Base-by-base conservation (phyloP, 257 asterid genomes). In the Nicotiana undulata region DNA sequence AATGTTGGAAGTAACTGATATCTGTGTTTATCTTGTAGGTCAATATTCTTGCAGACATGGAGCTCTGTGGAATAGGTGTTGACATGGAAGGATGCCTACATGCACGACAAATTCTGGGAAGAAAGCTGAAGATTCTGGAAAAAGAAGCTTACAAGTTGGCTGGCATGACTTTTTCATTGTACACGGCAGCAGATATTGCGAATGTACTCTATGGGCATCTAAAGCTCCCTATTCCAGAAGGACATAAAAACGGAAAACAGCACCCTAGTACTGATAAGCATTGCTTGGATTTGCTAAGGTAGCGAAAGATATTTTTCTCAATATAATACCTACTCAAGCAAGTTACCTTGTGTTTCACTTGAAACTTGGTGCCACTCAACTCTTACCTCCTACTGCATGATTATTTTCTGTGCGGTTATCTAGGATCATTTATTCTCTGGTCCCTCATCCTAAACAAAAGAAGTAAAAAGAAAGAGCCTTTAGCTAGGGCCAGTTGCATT, bases 231-330 rank as follows among this genome's bases (percentile, higher is more conserved):
- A 81, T 87, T 84, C 97, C 96, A 6, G 97, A 91, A 83, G 96
- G 97, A 70, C 74, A 74, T 66, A 84, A 26, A 37, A 84, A 80
- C 78, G 97, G 97, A 89, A 95, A 93, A 75, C 91, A 90, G 79
- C 99, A 95, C 86, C 98, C 92, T 51, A 95, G 99, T 82, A 95
- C 99, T 9, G 98, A 91, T 87, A 95, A 93, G 77, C 95, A 90
- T 85, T 91, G 98, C 82, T 84, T 95, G 87, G 98, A 93, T 86
- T 79, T 87, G 86, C 90, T 95, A 80, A 93, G 99, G 99, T 95
- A 93, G 81, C 79, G 72, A 84, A 81, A 49, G 17, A 70, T 70
- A 22, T 44, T 40, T 72, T 22, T 49, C 40, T 72, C 51, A 24
- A 49, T 46, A 8, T 46, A 32, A 46, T 72, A 34, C 78, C 44